Conservation (phyloP, 164 flowering plant genomes). For the Taxillus chinensis region DNA sequence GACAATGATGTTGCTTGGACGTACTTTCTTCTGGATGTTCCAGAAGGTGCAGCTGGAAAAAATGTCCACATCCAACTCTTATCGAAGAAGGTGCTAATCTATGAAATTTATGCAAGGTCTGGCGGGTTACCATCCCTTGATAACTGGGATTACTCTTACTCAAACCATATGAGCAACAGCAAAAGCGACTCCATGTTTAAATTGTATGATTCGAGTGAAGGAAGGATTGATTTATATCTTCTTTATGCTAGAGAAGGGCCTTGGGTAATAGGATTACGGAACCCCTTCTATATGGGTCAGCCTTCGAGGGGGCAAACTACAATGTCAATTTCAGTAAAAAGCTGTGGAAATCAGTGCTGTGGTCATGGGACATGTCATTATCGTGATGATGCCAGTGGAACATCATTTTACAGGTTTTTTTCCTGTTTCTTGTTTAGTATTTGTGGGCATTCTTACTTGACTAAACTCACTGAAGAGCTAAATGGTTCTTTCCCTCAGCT, state of each 20-base stretch:
- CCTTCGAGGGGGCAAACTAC: slow-evolving; percentile 20
- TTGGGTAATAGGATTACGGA: slow-evolving; percentile 72
- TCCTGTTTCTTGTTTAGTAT: background rate
- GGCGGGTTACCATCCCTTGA: too few species aligned
- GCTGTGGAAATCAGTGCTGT: slow-evolving; percentile 76
- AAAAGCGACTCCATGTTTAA: slow-evolving; percentile 49
- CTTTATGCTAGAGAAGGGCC: slow-evolving; percentile 74
- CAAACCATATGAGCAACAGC: slow-evolving; percentile 49
- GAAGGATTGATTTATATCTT: slow-evolving; percentile 47
- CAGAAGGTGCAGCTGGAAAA: too few species aligned
- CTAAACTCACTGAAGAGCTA: background rate
- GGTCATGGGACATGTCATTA: slow-evolving; percentile 56
- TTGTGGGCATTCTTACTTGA: background rate
- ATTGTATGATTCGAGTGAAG: slow-evolving; percentile 48
- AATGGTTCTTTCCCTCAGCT: slow-evolving; percentile 33
- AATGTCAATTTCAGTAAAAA: slow-evolving; percentile 66
- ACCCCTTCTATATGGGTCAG: slow-evolving; percentile 13
- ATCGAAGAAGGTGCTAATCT: too few species aligned
- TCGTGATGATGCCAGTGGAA: slow-evolving; percentile 60
- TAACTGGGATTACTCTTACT: slow-evolving; percentile 60
- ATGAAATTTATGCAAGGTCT: too few species aligned
- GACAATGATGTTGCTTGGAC: too few species aligned
- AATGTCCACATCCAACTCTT: too few species aligned
- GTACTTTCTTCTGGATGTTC: too few species aligned
- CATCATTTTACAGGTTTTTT: slow-evolving; percentile 62